Evolutionary conservation across 2,329 filamentous ascomycete species (phyloP).

Genomic region (Fusarium temperatum): DNA sequence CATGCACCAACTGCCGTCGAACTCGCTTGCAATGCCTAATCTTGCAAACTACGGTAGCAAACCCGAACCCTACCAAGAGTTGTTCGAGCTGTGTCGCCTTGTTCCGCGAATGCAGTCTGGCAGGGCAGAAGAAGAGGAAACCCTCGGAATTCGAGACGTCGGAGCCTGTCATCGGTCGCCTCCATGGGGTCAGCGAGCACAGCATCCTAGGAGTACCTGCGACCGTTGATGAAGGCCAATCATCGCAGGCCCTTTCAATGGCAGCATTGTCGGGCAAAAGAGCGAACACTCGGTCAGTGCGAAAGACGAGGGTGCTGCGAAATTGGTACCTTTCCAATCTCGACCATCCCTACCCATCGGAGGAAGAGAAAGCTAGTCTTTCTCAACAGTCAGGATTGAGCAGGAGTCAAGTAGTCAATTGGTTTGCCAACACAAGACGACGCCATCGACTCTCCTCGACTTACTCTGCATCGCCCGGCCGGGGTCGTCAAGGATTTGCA

Average conservation of each 20-base stretch:
- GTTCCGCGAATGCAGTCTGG: constrained; percentile 60
- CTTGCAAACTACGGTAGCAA: constrained; percentile 55
- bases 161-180: constrained; percentile 57
- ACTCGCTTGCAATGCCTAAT: constrained; percentile 59
- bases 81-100: constrained; percentile 62
- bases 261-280: constrained; percentile 42
- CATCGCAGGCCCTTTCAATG: neutral
- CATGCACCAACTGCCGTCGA: constrained; percentile 56
- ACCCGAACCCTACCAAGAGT: constrained; percentile 58
- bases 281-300: constrained; percentile 52
- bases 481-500: constrained; percentile 42
- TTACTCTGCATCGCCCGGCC: constrained; percentile 39
- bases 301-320: constrained; percentile 56
- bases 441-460: constrained; percentile 52
- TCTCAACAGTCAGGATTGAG: constrained; percentile 56
- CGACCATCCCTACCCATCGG: constrained; percentile 58
- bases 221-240: constrained; percentile 11
- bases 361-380: constrained; percentile 55
- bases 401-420: constrained; percentile 56
- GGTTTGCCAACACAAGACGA: constrained; percentile 61
- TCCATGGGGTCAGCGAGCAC: constrained; percentile 58
- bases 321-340: constrained; percentile 58
- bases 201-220: constrained; percentile 22
- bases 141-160: constrained; percentile 57
- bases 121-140: constrained; percentile 54